A percentile compares a stretch with the other conserved stretches of the same genome.
These are phyloP conservation scores for Arthroderma sp. DNA, from an alignment of 2,329 filamentous ascomycete genomes.

Conservation along the genomic window DNA sequence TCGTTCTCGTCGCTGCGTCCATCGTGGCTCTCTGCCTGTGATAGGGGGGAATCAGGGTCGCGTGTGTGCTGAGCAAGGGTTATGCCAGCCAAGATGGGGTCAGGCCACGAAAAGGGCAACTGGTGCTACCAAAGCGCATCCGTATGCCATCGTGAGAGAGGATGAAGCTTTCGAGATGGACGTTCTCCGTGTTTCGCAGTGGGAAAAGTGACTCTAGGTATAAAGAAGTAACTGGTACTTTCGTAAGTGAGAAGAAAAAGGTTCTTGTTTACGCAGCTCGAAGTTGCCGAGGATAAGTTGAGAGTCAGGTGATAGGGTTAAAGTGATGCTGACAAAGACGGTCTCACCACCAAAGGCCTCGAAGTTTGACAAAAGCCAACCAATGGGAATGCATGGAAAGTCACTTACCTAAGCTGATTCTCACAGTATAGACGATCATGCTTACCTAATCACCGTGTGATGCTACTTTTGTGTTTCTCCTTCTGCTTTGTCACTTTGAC, in stretches of 20 bases:
- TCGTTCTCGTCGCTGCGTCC: too few species aligned
- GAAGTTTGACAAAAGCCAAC: not conserved
- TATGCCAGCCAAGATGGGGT: too few species aligned
- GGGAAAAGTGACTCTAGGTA: too few species aligned
- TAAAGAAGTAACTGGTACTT: too few species aligned
- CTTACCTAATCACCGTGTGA: not conserved
- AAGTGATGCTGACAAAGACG: not conserved
- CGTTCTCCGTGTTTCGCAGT: too few species aligned
- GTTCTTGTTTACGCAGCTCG: too few species aligned
- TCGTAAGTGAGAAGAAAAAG: not conserved
- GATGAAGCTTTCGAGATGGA: not conserved
- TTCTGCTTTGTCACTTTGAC: too few species aligned
- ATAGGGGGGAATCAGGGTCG: too few species aligned
- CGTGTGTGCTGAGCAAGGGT: too few species aligned
- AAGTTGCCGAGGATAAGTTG: not conserved
- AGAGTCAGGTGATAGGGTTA: not conserved
- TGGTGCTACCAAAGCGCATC: not conserved
- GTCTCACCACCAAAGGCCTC: not conserved
- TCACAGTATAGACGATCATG: not conserved
- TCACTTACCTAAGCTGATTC: not conserved
- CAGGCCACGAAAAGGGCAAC: not conserved
- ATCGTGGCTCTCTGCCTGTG: too few species aligned
- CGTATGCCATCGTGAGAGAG: not conserved
- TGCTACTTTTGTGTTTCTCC: too few species aligned
- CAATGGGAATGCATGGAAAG: not conserved